Conservation (phyloP, 1,284 basidiomycete genomes). For the Cryptococcus sp. region DNA sequence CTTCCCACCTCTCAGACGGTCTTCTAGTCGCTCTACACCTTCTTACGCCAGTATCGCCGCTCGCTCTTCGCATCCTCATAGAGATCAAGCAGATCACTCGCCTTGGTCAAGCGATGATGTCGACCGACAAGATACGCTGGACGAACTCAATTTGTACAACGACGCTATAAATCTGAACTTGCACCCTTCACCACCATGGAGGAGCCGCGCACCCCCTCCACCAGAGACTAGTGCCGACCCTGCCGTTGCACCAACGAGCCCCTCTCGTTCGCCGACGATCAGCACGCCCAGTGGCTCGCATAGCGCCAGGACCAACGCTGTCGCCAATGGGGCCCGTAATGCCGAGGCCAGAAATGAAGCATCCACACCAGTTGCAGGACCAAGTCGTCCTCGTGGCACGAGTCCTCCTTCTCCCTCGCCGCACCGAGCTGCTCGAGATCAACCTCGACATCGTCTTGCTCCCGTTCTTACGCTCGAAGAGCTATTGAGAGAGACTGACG, state of each 20-base stretch:
- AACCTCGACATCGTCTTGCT: slow-evolving; percentile 6
- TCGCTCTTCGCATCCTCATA: slow-evolving; percentile 7
- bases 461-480: slow-evolving; percentile 16
- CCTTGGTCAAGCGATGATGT: slow-evolving; percentile 23
- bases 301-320: background rate
- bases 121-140: slow-evolving; percentile 17
- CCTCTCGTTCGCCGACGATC: background rate
- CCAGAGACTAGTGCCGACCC: background rate
- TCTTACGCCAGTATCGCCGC: slow-evolving; percentile 20
- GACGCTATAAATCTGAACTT: slow-evolving; percentile 14
- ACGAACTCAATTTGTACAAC: slow-evolving; percentile 16
- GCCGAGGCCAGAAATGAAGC: slow-evolving; percentile 1
- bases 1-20: slow-evolving; percentile 15
- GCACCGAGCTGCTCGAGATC: slow-evolving; percentile 1
- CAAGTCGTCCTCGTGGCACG: slow-evolving; percentile 1
- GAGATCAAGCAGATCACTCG: background rate
- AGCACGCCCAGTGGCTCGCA: slow-evolving; percentile 7
- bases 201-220: slow-evolving; percentile 1
- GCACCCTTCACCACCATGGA: slow-evolving; percentile 17
- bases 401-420: slow-evolving; percentile 18
- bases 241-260: background rate
- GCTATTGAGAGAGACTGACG: slow-evolving; percentile 3
- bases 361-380: background rate
- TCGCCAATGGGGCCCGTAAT: slow-evolving; percentile 10
- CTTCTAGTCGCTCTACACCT: slow-evolving; percentile 7